Evolutionary conservation across 768 basidiomycete species (phyloP), one percentile per base, ranked within the genome.

Genomic region (Sporobolomyces phaffii): DNA sequence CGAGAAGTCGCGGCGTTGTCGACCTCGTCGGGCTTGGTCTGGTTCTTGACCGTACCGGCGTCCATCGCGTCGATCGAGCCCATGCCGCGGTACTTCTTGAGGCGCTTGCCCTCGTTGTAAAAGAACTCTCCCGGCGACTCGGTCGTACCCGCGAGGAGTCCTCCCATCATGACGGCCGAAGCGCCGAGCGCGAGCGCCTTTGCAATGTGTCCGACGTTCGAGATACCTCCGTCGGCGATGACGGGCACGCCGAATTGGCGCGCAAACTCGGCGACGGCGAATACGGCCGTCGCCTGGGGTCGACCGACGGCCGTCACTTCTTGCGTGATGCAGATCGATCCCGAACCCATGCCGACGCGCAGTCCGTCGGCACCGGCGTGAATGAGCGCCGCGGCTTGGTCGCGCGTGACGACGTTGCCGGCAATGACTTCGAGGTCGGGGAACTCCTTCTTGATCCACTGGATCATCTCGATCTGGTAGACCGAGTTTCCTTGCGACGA

Each of bases 81-180:
- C 96, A 99, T 99, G 7, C 96, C 96, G 62, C 96, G 87, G 80
- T 98, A 99, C 38, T 93, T 86, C 83, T 99, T 99, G 77, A 98
- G 91, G 52, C 96, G 87, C 82, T 96, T 96, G 69, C 96, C 96
- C 70, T 97, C 93, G 76, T 98, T 93, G 80, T 94, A 99, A 78
- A 96, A 98, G 81, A 96, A 99, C 80, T 98, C 92, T 73, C 96
- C 96, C 0, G 96, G 96, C 0, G 92, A 91, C 78, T 99, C 94
- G 69, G 90, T 87, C 40, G 96, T 98, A 34, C 94, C 94, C 3
- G 96, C 96, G 31, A 99, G 82, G 52, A 98, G 79, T 13, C 91
- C 87, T 49, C 96, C 96, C 96, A 99, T 97, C 96, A 98, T 98
- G 59, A 98, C 92, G 5, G 91, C 93, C 28, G 87, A 86, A 5